phyloP scores from a whole-genome alignment of 257 asterid species.

The Paulownia fortunei region DNA sequence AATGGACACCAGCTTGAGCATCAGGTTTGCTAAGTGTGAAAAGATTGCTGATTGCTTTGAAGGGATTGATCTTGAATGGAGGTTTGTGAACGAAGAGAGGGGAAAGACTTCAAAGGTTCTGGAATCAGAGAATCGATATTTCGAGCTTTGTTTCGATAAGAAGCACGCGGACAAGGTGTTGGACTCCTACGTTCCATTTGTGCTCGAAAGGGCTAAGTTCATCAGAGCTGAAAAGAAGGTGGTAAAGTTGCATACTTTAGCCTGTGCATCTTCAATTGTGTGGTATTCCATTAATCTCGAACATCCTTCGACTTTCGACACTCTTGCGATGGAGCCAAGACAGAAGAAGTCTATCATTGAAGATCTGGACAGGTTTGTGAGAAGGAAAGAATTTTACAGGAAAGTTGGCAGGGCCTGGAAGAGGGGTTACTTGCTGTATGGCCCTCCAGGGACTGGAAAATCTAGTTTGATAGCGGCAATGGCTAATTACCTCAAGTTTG shows the following conservation, averaged over 20 bases:
- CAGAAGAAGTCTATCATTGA: constrained; percentile 40
- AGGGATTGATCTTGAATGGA: constrained; percentile 52
- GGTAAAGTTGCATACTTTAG: constrained; percentile 49
- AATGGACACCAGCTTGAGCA: constrained; percentile 37
- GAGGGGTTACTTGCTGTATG: constrained; percentile 66
- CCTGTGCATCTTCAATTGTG: background rate
- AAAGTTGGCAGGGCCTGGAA: constrained; percentile 79
- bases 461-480: constrained; percentile 70
- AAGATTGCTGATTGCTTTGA: constrained; percentile 42
- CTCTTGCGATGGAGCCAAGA: constrained; percentile 54
- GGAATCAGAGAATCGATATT: constrained; percentile 41
- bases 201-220: constrained; percentile 44
- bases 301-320: constrained; percentile 71
- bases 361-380: constrained; percentile 63
- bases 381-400: constrained; percentile 61
- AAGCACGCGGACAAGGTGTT: constrained; percentile 45
- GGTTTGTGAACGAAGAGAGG: constrained; percentile 37
- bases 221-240: constrained; percentile 44
- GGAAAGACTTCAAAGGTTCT: constrained; percentile 19
- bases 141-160: constrained; percentile 55
- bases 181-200: constrained; percentile 49
- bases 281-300: constrained; percentile 65
- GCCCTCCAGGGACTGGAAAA: constrained; percentile 78
- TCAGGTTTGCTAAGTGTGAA: constrained; percentile 51
- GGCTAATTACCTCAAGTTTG: constrained; percentile 66